Conservation (phyloP, 148 eudicot genomes). For the Nyssa sinensis region DNA sequence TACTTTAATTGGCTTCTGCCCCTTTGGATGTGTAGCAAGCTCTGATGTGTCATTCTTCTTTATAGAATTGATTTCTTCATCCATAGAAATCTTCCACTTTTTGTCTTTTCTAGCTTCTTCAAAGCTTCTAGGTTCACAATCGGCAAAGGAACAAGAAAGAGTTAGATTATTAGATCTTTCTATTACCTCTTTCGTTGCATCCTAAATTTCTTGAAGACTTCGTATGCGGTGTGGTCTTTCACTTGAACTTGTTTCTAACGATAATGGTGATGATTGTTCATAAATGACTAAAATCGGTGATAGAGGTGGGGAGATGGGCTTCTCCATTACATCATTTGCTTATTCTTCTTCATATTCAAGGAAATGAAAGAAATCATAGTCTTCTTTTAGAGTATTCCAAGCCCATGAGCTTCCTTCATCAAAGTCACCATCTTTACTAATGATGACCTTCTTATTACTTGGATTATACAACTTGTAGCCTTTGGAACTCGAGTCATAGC, state of each 20-base stretch:
- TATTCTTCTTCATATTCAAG: neutral
- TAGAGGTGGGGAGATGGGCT: neutral
- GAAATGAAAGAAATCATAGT: neutral
- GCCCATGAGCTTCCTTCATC: neutral
- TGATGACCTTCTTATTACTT: neutral
- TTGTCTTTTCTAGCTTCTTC: neutral
- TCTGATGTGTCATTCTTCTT: neutral
- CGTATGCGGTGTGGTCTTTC: too few relatives aligned
- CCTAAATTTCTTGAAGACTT: too few relatives aligned
- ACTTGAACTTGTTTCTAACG: too few relatives aligned
- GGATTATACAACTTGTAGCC: neutral
- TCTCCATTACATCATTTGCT: neutral
- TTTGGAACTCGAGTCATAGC: neutral
- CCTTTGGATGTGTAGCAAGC: neutral
- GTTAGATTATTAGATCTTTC: neutral
- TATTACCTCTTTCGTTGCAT: neutral
- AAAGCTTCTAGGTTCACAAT: neutral
- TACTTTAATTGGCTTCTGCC: neutral
- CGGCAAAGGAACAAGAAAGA: neutral
- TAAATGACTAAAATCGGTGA: neutral
- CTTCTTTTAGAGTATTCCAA: neutral
- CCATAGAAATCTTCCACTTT: neutral
- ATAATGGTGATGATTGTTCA: neutral
- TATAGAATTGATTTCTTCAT: too few relatives aligned
- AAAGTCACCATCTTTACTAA: neutral